These are phyloP conservation scores for Stentor coeruleus DNA, from an alignment of 73 alveolate genomes.

Conservation along the genomic window DNA sequence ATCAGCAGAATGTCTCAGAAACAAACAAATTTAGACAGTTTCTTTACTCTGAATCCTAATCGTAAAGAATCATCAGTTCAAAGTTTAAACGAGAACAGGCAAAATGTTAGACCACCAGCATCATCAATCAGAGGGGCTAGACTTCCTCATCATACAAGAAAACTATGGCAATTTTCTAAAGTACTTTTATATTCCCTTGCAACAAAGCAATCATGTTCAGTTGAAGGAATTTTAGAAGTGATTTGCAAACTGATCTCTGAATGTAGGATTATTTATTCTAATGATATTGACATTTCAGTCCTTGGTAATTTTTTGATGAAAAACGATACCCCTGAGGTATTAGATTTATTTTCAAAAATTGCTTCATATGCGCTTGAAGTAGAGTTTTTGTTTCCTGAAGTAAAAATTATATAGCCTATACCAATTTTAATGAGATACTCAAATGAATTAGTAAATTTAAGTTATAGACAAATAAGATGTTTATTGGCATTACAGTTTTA, in stretches of 20 bases:
- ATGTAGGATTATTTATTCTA: neutral
- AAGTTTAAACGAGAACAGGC: no score
- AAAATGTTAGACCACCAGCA: no score
- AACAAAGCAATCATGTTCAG: neutral
- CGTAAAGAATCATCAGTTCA: no score
- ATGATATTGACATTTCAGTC: neutral
- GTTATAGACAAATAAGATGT: neutral
- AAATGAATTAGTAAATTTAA: neutral
- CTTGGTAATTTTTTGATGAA: neutral
- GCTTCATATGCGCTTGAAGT: slow-evolving; percentile 14
- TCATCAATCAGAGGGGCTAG: no score
- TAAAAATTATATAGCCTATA: neutral
- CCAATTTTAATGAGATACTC: neutral
- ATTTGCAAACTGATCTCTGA: neutral
- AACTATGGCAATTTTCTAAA: neutral
- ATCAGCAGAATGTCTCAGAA: no score
- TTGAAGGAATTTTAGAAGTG: neutral
- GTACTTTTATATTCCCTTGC: neutral
- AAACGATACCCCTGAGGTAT: neutral
- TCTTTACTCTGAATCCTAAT: no score
- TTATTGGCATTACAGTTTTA: neutral
- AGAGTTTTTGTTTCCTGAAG: neutral
- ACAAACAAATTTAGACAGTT: no score
- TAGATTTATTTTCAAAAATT: neutral
- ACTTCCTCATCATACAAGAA: neutral